These are phyloP conservation scores for Gardenia jasminoides DNA, from an alignment of 257 asterid species.

Conservation along the genomic window DNA sequence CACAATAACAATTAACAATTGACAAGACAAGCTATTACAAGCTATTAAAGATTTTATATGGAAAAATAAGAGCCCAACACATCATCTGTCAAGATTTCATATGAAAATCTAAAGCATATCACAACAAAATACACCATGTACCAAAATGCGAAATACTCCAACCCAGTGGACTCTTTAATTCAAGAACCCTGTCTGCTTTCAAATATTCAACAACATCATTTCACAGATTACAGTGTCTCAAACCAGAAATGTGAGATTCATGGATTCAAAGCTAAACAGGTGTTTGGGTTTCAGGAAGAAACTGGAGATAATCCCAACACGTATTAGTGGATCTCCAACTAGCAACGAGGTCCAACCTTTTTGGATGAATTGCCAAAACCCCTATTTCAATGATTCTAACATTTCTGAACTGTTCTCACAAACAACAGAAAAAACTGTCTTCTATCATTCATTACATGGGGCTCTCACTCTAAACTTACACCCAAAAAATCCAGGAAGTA, in stretches of 20 bases:
- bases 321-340: neutral
- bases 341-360: neutral
- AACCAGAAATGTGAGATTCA: neutral
- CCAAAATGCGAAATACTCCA: neutral
- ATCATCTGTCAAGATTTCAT: neutral
- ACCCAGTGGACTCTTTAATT: neutral
- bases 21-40: too few species aligned
- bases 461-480: neutral
- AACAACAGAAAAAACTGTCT: neutral
- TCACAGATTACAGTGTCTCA: neutral
- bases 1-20: slow-evolving; percentile 22
- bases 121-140: neutral
- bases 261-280: neutral
- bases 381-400: neutral
- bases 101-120: too few species aligned
- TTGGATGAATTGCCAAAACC: neutral
- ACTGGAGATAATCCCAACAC: neutral
- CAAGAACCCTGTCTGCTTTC: neutral
- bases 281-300: neutral
- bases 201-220: neutral
- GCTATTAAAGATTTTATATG: neutral
- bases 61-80: neutral
- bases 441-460: neutral
- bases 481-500: neutral
- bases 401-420: neutral